Conservation (phyloP, 192 early-diverging fungal genomes). For the Glomus cerebriforme region DNA sequence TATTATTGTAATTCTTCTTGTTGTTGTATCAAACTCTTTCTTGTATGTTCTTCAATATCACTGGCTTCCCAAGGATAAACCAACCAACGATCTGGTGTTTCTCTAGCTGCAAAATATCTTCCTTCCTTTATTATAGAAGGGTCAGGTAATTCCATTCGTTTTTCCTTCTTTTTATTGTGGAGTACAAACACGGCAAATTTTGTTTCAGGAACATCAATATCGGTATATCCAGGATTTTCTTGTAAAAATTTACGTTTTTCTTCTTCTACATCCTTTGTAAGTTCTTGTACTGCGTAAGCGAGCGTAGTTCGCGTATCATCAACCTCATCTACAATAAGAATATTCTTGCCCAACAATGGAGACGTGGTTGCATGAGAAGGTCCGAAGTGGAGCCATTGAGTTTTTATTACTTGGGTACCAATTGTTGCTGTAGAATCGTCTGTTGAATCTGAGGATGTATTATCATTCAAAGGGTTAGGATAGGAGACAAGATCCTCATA, state of each 20-base stretch:
- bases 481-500: slow-evolving; percentile 64
- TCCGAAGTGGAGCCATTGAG: slow-evolving; percentile 81
- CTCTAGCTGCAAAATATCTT: slow-evolving; percentile 69
- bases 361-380: slow-evolving; percentile 56
- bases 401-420: slow-evolving; percentile 71
- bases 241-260: slow-evolving; percentile 44
- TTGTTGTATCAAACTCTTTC: slow-evolving; percentile 37
- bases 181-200: slow-evolving; percentile 77
- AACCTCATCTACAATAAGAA: slow-evolving; percentile 80
- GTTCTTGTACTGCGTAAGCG: slow-evolving; percentile 71
- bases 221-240: slow-evolving; percentile 19
- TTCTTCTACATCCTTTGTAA: slow-evolving; percentile 66
- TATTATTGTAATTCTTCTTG: neutral
- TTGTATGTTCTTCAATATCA: slow-evolving; percentile 72
- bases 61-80: slow-evolving; percentile 75
- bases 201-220: slow-evolving; percentile 47
- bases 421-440: slow-evolving; percentile 44
- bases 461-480: slow-evolving; percentile 35
- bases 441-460: slow-evolving; percentile 32
- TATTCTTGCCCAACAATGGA: slow-evolving; percentile 66
- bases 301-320: slow-evolving; percentile 77
- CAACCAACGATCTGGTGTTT: slow-evolving; percentile 75
- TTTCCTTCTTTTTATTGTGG: slow-evolving; percentile 78
- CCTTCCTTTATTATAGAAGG: slow-evolving; percentile 53
- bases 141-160: slow-evolving; percentile 62